phyloP scores from a whole-genome alignment of 179 eudicot genomes.

The Camellia oleifera region DNA sequence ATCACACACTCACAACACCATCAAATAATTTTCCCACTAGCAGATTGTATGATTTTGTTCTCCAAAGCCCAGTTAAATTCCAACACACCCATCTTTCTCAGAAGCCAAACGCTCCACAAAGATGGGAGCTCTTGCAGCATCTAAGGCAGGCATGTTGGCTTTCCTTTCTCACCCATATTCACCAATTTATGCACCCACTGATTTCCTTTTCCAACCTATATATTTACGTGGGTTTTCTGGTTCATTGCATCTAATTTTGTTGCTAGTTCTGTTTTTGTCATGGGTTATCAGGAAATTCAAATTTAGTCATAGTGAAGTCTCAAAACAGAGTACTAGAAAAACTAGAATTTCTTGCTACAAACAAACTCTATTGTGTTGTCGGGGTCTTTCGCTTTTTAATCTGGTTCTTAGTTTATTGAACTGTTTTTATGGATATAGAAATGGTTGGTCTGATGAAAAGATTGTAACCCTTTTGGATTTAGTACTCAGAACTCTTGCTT shows the following conservation, averaged over 20 bases:
- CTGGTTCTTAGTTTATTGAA: slow-evolving; percentile 34
- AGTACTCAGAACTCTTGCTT: slow-evolving; percentile 29
- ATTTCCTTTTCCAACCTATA: slow-evolving; percentile 32
- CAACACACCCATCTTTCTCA: background rate
- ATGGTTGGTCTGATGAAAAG: slow-evolving; percentile 53
- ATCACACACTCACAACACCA: too few relatives aligned
- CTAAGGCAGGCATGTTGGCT: slow-evolving; percentile 5
- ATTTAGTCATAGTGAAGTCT: background rate
- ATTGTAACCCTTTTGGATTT: slow-evolving; percentile 41
- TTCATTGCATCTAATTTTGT: slow-evolving; percentile 38
- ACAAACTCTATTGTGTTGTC: slow-evolving; percentile 29
- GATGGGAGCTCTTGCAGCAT: background rate
- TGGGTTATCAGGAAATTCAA: slow-evolving; percentile 31
- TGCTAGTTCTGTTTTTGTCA: slow-evolving; percentile 29
- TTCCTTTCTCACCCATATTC: background rate
- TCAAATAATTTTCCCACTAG: too few relatives aligned
- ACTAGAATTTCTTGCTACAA: slow-evolving; percentile 29
- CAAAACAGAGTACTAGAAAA: slow-evolving; percentile 18
- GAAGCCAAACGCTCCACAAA: background rate
- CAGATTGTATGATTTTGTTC: too few relatives aligned
- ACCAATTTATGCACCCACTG: background rate
- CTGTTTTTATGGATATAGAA: slow-evolving; percentile 46
- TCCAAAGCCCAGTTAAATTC: background rate
- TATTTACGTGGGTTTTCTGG: slow-evolving; percentile 34
- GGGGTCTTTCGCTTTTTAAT: slow-evolving; percentile 38